Evolutionary conservation across 2,329 filamentous ascomycete species (phyloP), one percentile per base, ranked within the genome.

Genomic region (Pezizomycotina sp.): DNA sequence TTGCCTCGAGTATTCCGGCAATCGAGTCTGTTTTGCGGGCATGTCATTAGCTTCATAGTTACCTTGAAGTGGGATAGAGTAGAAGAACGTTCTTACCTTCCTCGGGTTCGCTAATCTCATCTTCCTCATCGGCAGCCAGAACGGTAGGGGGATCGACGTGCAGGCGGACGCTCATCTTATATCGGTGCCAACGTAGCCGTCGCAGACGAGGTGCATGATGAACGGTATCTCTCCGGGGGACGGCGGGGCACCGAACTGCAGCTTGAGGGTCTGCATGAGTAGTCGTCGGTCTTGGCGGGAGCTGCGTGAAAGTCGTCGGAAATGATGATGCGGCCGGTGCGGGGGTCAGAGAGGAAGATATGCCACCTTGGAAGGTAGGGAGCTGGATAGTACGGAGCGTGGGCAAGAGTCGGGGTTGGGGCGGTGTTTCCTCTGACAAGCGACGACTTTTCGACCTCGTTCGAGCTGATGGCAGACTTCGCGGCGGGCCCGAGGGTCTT

Each of bases 31-130:
- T 34, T 33, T 34, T 14, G 37, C 51, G 40, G 51, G 47, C 42
- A 38, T 42, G 39, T 58, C 38, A 25, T 38, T 25, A 18, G 33
- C 29, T 29, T 34, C 37, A 14, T 9, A 18, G 13, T 31, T 31
- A 21, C 13, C 31, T 37, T 26, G 30, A 40, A 28, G 16, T 22
- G 19, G 27, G 31, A 28, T 33, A 22, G 13, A 46, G 37, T 31
- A 36, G 28, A 27, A 13, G 29, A 25, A 33, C 18, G n/a, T 32
- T 64, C 75, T 64, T 67, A 92, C 89, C 89, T 65, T 98, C 89
- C 47, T 95, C 89, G 22, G 91, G 89, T 57, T 98, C 89, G 55
- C 81, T 92, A 48, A 98, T 98, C 41, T 98, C 89, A 52, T 92
- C 89, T 49, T 93, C 83, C 30, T 74, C 78, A 71, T 70, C 54